Base-by-base conservation (phyloP, 805 yeast species). In the Ogataea glucozyma region DNA sequence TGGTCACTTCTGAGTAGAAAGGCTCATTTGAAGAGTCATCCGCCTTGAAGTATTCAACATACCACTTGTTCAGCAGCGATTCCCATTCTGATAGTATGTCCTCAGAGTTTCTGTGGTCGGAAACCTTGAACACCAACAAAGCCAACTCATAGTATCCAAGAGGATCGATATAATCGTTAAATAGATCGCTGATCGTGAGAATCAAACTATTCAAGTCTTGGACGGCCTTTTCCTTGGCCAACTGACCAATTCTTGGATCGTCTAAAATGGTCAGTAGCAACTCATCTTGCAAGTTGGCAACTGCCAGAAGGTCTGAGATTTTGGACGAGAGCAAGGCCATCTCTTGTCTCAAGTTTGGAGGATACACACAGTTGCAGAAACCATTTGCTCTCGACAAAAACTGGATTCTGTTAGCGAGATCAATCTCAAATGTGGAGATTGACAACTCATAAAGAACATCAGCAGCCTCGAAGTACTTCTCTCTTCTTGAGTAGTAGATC, bases 351-450 rank as follows among this genome's bases (percentile, higher is more conserved):
- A 83, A 73, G 45, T 74, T 77, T 22, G 91, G 87, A 19, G 91
- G 85, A 48, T 89, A 80, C 33, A 77, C 81, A 62, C 96, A 85
- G 58, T 88, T 87, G 62, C 96, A 85, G 69, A 88, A 89, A 3
- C 96, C 96, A 62, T 85, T 85, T 1, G 97, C 97, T 52, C 97
- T 76, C 1, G 97, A 87, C 41, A 93, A 70, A 60, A 77, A 88
- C 64, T 90, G 97, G 32, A 91, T 83, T 60, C 99, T 77, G 55
- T 84, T 83, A 27, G 76, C 73, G 44, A 91, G 72, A 26, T 75
- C 67, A 38, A 91, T 70, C 9, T 76, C 75, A 61, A 88, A 88
- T 40, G 80, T 83, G 13, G 95, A 84, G 16, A 81, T 68, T 0
- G 97, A 84, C 43, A 93, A 68, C 5, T 79, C 75, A 55, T 84